Evolutionary conservation across 805 yeast species (phyloP).

Genomic region (Pichia thaimueangensis): DNA sequence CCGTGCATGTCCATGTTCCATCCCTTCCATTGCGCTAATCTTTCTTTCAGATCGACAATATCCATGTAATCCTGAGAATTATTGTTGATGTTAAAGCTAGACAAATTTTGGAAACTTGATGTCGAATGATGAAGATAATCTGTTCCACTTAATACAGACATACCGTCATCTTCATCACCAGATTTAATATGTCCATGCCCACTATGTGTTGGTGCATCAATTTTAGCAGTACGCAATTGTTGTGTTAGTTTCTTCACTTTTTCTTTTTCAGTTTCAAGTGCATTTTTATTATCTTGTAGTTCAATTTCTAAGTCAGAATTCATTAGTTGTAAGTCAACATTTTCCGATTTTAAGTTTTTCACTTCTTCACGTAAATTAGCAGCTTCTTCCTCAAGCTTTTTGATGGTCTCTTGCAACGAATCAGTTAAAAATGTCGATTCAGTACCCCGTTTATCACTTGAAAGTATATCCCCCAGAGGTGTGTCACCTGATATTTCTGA

Average conservation of each 20-base stretch:
- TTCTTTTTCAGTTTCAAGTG: slow-evolving; percentile 29
- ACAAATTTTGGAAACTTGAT: slow-evolving; percentile 21
- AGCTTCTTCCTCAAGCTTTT: slow-evolving; percentile 28
- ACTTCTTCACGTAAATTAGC: slow-evolving; percentile 12
- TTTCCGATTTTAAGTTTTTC: slow-evolving; percentile 17
- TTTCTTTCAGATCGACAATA: slow-evolving; percentile 49
- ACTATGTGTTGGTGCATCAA: slow-evolving; percentile 21
- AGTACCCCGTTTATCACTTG: slow-evolving; percentile 10
- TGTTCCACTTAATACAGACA: slow-evolving; percentile 18
- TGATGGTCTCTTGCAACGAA: slow-evolving; percentile 30
- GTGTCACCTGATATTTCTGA: neutral
- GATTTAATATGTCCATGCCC: too few relatives aligned
- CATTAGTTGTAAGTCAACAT: slow-evolving; percentile 22
- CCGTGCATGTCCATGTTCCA: slow-evolving; percentile 83
- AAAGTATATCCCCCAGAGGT: slow-evolving; percentile 18
- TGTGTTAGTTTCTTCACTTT: slow-evolving; percentile 15
- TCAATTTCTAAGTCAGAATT: slow-evolving; percentile 33
- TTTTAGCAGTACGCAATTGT: slow-evolving; percentile 30
- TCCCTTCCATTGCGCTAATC: slow-evolving; percentile 65
- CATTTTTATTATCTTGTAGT: slow-evolving; percentile 31
- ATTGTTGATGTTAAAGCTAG: slow-evolving; percentile 21
- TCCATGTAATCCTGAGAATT: slow-evolving; percentile 33
- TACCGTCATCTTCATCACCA: slow-evolving; percentile 22
- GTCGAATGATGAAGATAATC: slow-evolving; percentile 13
- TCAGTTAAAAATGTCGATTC: slow-evolving; percentile 22